These are phyloP conservation scores for Boletus coccyginus DNA, from an alignment of 768 basidiomycete species.

Conservation along the genomic window DNA sequence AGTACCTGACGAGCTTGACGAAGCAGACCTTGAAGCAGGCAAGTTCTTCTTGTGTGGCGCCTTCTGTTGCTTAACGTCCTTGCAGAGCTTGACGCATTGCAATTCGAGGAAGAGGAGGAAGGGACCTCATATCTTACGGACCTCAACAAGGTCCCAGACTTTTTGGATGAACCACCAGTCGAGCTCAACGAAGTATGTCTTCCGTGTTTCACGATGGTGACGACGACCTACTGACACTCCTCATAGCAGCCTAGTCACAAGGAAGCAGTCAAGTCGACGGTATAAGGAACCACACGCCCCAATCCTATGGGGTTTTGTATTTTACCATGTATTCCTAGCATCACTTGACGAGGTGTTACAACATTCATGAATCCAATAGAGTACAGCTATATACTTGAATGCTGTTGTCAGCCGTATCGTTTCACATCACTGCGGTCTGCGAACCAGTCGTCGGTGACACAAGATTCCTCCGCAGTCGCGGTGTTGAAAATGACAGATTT, in stretches of 20 bases:
- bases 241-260: constrained; percentile 40
- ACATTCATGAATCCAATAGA: background rate
- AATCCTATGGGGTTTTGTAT: constrained; percentile 3
- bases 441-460: constrained; percentile 75
- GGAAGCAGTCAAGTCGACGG: constrained; percentile 58
- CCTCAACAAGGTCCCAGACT: constrained; percentile 86
- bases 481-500: constrained; percentile 79
- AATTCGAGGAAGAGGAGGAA: constrained; percentile 90
- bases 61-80: constrained; percentile 1
- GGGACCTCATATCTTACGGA: constrained; percentile 86
- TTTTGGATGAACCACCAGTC: constrained; percentile 84
- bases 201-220: background rate
- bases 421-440: constrained; percentile 49
- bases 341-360: background rate
- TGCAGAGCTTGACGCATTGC: constrained; percentile 89
- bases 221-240: background rate
- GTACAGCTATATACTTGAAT: background rate
- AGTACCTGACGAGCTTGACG: constrained; percentile 96
- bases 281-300: constrained; percentile 13
- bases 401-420: constrained; percentile 57
- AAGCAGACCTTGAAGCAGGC: constrained; percentile 97
- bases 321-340: constrained; percentile 16
- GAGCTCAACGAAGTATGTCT: constrained; percentile 58
- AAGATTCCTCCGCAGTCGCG: constrained; percentile 58
- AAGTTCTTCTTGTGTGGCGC: constrained; percentile 18